Base-by-base conservation (phyloP, 75 land plant species). In the Pinus albicaulis region DNA sequence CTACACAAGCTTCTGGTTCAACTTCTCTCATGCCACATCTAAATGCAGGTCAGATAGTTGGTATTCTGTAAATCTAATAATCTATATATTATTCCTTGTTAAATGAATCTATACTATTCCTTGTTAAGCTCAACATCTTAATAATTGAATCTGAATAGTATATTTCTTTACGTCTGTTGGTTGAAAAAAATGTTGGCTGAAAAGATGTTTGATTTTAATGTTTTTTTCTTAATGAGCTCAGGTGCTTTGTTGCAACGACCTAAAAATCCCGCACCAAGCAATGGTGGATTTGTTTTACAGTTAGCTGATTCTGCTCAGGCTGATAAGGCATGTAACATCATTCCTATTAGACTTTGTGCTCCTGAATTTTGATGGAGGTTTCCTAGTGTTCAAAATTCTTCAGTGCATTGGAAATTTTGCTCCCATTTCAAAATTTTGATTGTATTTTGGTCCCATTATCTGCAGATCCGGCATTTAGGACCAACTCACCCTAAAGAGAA, bases 231-330 rank as follows among this genome's bases (percentile, higher is more conserved):
- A 7, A 66, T 20, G n/a, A 44, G 10, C 72, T 71, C 84, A 89
- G 86, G 85, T 62, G 89, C 89, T 56, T 81, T 92, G 41, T 24
- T 92, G 79, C 92, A 90, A 72, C 84, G 83, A n/a, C 91, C 91
- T n/a, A 87, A 90, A 74, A 85, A 85, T 0, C 3, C 23, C 23
- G 89, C 88, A 14, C 58, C 88, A 53, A 79, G 78, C 68, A 77
- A 74, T 60, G 65, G 88, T 64, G 86, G 82, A 12, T 75, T 89
- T 74, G 88, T 90, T 65, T 95, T 89, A 75, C 95, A 90, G 70
- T 79, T 87, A 22, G 89, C 82, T 25, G 95, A 90, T 84, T n/a
- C n/a, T n/a, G n/a, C n/a, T 24, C 88, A 82, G 76, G 80, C 88
- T 60, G 91, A 92, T 74, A 91, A 93, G 85, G 94, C 89, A 34